Conservation (phyloP, 2,329 filamentous ascomycete genomes). For the Amesomyces nigricolor region DNA sequence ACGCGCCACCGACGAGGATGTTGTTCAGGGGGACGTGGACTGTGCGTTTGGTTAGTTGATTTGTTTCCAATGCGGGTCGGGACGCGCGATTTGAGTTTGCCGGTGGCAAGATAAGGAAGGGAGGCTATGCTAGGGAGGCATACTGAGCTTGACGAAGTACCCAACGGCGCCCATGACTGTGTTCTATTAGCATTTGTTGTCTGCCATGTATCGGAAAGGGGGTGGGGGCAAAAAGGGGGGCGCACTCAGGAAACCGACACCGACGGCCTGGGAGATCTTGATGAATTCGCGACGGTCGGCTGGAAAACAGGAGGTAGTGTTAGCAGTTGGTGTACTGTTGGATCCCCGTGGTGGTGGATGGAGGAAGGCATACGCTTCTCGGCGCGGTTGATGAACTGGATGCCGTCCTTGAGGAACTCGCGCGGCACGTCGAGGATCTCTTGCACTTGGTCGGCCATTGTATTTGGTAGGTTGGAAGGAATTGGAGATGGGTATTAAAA, state of each 20-base stretch:
- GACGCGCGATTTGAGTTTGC: too few species aligned
- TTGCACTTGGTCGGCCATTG: slow-evolving; percentile 63
- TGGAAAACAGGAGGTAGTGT: slow-evolving; percentile 16
- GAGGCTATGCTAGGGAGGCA: neutral
- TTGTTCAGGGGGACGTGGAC: slow-evolving; percentile 68
- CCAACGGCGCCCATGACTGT: slow-evolving; percentile 61
- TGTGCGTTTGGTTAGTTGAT: slow-evolving; percentile 27
- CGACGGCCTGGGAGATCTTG: slow-evolving; percentile 52
- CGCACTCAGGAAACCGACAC: slow-evolving; percentile 56
- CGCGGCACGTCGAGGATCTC: slow-evolving; percentile 64
- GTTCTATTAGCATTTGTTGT: slow-evolving; percentile 2
- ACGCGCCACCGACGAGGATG: slow-evolving; percentile 62
- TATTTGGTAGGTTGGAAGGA: slow-evolving; percentile 20
- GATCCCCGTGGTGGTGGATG: neutral
- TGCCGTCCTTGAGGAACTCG: slow-evolving; percentile 59
- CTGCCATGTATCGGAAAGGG: neutral
- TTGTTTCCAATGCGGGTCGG: neutral
- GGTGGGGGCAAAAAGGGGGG: neutral
- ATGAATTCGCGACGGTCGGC: slow-evolving; percentile 42
- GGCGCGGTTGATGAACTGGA: slow-evolving; percentile 58
- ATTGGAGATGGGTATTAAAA: slow-evolving; percentile 2
- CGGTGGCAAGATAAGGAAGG: neutral
- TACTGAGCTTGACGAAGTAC: slow-evolving; percentile 66
- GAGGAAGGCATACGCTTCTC: slow-evolving; percentile 48
- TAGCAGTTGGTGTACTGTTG: slow-evolving; percentile 6